A percentile compares a stretch with the other conserved stretches of the same genome.
Evolutionary conservation across 176 grass and related monocot species (phyloP).

Genomic region (Tuctoria greenei): DNA sequence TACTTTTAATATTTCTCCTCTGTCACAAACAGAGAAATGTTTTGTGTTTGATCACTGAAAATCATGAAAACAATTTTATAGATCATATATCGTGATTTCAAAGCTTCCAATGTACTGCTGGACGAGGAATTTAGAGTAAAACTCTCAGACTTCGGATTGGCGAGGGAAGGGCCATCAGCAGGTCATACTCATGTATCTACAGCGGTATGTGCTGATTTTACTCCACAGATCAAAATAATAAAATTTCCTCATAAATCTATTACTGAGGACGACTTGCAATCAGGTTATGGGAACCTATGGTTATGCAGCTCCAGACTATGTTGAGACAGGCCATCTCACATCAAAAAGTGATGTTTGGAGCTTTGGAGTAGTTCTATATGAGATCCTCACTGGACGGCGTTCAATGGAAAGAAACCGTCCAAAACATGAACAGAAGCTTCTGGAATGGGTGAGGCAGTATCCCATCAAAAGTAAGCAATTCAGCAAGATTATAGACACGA

Average conservation of each 20-base stretch:
- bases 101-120: constrained; percentile 72
- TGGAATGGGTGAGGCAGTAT: constrained; percentile 74
- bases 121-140: constrained; percentile 74
- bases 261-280: constrained; percentile 8
- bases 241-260: not conserved
- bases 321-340: constrained; percentile 77
- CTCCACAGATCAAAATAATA: not conserved
- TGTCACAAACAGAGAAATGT: not conserved
- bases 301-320: constrained; percentile 71
- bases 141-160: constrained; percentile 78
- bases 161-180: constrained; percentile 64
- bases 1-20: not conserved
- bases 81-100: constrained; percentile 86
- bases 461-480: constrained; percentile 45
- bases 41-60: not conserved
- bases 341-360: constrained; percentile 78
- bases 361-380: constrained; percentile 69
- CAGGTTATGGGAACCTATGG: constrained; percentile 75
- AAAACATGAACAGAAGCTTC: constrained; percentile 59
- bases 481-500: constrained; percentile 58
- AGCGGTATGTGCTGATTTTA: constrained; percentile 41
- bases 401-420: constrained; percentile 58
- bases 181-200: constrained; percentile 69
- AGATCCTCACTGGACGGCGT: constrained; percentile 66
- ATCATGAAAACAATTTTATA: constrained; percentile 20